Conservation (phyloP, 495 filamentous ascomycete genomes). For the Aspergillus asperescens region DNA sequence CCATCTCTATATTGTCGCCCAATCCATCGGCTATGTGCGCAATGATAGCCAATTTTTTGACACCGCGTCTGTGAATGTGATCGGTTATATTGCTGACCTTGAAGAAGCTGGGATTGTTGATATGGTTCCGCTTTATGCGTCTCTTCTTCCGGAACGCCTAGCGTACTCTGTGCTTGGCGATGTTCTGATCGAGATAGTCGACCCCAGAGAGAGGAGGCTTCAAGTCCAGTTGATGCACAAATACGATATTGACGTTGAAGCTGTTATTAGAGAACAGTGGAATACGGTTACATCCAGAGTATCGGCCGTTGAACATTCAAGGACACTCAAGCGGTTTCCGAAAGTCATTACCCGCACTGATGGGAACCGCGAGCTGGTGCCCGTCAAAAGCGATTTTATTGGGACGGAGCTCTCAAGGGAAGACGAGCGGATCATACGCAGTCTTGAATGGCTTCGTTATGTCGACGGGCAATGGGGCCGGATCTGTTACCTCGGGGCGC, state of each 20-base stretch:
- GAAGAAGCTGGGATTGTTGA: conserved; percentile 62
- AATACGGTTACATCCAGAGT: conserved; percentile 38
- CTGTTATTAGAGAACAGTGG: conserved; percentile 52
- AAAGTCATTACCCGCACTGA: conserved; percentile 32
- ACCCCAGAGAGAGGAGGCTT: conserved; percentile 45
- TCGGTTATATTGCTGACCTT: conserved; percentile 74
- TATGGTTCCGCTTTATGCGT: conserved; percentile 80
- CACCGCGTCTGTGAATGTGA: conserved; percentile 46
- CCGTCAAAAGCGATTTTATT: conserved; percentile 58
- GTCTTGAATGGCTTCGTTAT: conserved; percentile 78
- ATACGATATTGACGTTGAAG: conserved; percentile 47
- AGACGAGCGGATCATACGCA: conserved; percentile 69
- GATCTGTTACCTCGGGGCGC: conserved; percentile 60
- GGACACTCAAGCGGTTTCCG: conserved; percentile 27
- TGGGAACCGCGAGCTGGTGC: conserved; percentile 28
- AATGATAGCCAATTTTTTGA: conserved; percentile 31
- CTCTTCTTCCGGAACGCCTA: conserved; percentile 55
- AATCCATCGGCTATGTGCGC: conserved; percentile 32
- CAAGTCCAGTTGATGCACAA: conserved; percentile 50
- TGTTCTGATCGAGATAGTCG: conserved; percentile 58
- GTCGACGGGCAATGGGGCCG: conserved; percentile 64
- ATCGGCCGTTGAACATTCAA: conserved; percentile 31
- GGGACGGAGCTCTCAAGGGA: conserved; percentile 53
- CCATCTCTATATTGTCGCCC: conserved; percentile 48
- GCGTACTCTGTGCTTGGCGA: conserved; percentile 42